phyloP scores from a whole-genome alignment of 306 rosid species.

The Quercus mongolica region DNA sequence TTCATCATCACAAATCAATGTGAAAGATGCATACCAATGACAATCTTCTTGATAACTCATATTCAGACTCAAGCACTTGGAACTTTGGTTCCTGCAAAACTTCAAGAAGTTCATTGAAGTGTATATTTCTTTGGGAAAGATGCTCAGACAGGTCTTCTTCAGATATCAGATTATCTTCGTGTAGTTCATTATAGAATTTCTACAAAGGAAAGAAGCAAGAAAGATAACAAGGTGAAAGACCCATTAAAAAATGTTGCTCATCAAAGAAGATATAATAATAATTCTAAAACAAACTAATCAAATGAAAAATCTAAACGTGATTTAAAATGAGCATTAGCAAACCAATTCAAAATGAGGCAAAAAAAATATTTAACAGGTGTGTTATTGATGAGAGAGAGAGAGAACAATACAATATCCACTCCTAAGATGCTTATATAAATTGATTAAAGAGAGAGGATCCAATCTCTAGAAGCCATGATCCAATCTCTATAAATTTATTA shows the following conservation, averaged over 20 bases:
- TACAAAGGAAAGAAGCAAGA: conserved; percentile 22
- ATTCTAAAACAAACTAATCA: neutral
- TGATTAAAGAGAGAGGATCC: neutral
- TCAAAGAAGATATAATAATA: conserved; percentile 12
- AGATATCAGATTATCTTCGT: conserved; percentile 32
- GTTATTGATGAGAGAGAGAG: neutral
- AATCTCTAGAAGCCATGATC: neutral
- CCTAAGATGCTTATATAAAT: neutral
- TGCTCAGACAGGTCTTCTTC: conserved; percentile 42
- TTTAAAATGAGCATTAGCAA: conserved; percentile 14
- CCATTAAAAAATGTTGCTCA: neutral
- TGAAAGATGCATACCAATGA: conserved; percentile 51
- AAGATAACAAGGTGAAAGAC: neutral
- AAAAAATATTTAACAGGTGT: neutral
- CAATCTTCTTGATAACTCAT: conserved; percentile 55
- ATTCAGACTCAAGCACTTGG: conserved; percentile 61
- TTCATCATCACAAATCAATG: neutral
- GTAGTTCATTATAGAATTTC: conserved; percentile 46
- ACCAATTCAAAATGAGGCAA: conserved; percentile 14
- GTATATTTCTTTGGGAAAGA: conserved; percentile 37
- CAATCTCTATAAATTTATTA: neutral
- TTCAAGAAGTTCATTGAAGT: conserved; percentile 47
- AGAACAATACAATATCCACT: neutral
- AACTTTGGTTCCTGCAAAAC: conserved; percentile 63
- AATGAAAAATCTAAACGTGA: neutral